Evolutionary conservation across 2,329 filamentous ascomycete genomes (phyloP), one percentile per base, ranked within the genome.

Genomic region (Xylariaceae sp.): DNA sequence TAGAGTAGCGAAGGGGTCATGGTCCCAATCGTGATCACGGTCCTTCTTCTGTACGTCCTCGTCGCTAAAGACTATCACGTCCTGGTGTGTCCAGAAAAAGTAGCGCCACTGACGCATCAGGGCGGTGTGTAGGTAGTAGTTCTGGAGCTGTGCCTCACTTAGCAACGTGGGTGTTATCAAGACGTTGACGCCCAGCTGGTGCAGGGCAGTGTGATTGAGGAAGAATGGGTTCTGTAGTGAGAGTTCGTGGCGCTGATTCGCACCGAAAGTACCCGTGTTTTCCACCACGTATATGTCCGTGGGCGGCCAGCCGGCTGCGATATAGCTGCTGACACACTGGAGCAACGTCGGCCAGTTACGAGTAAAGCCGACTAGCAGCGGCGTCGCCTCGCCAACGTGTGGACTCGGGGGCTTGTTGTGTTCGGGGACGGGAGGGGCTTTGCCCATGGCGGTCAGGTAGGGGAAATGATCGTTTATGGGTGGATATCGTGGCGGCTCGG

Each of bases 221-320:
- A 76, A 80, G 65, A 80, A 81, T 0, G 77, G 78, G 55, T 81
- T 81, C 51, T 80, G 73, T 3, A 76, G 64, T 0, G 73, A 72
- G 31, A 81, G 68, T 26, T 68, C 62, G 0, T 68, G 67, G n/a
- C 72, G 62, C 44, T 69, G 66, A 59, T 81, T 81, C 7, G 75
- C 70, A 50, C 73, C 67, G 68, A 80, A 77, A 3, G 74, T 74
- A 11, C 78, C 78, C 11, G 75, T 81, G 65, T 81, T 82, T 60
- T 81, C 79, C 4, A 82, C 70, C 1, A 82, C 72, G 56, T 76
- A 75, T 53, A 82, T 81, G 59, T 81, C 75, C 31, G 68, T 68
- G 2, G 76, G 65, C 40, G 79, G 79, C 79, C 79, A 82, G 26
- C 79, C 79, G 3, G 76, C 76, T 1, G 78, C 74, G 52, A 82